Conservation (phyloP, 1,139 yeast genomes). For the Kurtzmaniella quercitrusa region DNA sequence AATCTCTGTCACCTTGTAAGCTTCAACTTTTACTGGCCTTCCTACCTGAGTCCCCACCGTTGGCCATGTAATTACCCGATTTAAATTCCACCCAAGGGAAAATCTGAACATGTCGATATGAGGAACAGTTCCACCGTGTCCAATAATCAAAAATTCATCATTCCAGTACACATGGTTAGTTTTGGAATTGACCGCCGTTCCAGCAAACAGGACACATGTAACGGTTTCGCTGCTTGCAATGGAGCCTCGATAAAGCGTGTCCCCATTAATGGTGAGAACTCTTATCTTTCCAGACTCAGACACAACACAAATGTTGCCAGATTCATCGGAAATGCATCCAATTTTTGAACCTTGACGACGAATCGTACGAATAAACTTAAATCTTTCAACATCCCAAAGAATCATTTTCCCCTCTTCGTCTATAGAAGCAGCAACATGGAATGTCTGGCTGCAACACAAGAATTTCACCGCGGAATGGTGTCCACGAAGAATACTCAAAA, state of each 20-base stretch:
- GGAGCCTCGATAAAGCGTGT: slow-evolving; percentile 20
- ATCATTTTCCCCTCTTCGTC: slow-evolving; percentile 48
- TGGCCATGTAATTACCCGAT: background rate
- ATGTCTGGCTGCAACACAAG: slow-evolving; percentile 45
- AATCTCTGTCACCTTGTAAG: slow-evolving; percentile 28
- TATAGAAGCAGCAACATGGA: slow-evolving; percentile 47
- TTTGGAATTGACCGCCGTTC: slow-evolving; percentile 18
- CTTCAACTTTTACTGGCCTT: slow-evolving; percentile 19
- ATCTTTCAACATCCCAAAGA: slow-evolving; percentile 57
- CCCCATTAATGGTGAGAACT: slow-evolving; percentile 56
- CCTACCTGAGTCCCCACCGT: slow-evolving; percentile 9
- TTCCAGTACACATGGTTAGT: slow-evolving; percentile 37
- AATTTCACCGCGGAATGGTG: slow-evolving; percentile 42
- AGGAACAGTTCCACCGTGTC: slow-evolving; percentile 15
- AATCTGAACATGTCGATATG: slow-evolving; percentile 23
- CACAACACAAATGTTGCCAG: slow-evolving; percentile 48
- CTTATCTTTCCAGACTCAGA: slow-evolving; percentile 19
- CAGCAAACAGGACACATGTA: slow-evolving; percentile 30
- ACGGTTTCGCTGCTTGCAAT: slow-evolving; percentile 15
- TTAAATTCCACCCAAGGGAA: background rate
- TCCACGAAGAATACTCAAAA: slow-evolving; percentile 48
- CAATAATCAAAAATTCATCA: slow-evolving; percentile 29
- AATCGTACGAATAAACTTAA: slow-evolving; percentile 44
- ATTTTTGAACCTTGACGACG: slow-evolving; percentile 13
- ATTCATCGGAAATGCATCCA: slow-evolving; percentile 48